Base-by-base conservation (phyloP, 768 basidiomycete species). In the Xanthoconium purpureum region DNA sequence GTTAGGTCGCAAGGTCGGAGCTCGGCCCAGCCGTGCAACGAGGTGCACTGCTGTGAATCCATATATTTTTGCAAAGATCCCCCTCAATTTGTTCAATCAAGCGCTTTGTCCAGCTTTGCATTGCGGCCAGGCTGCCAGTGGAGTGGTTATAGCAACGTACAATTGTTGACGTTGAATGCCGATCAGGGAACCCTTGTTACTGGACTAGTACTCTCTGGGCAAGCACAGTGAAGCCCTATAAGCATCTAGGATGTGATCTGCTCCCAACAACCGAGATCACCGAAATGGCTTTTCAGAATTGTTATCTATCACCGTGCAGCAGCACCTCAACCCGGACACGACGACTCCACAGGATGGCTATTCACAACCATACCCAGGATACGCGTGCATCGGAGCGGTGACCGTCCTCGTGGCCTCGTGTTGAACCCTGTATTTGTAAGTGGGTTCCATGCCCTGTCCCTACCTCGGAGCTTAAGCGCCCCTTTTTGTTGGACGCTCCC, bases 401-500 rank as follows among this genome's bases (percentile, higher is more conserved):
- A 45, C 17, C 32, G 35, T 60, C 63, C 56, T 66, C 54, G 33
- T 63, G 61, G 48, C 44, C 38, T 29, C 51, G 39, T 48, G 39
- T 32, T 38, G 36, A 52, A 66, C 63, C 66, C 65, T 67, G n/a
- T 43, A 66, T 66, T 56, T 45, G 54, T 61, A 52, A 52, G 54
- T 57, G 14, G 42, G 24, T 39, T 7, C 54, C 56, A 15, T 51
- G 47, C 51, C 58, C 64, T 58, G 58, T 61, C 61, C 42, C 52
- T 56, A 24, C 55, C 36, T 60, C 70, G 70, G 70, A 71, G 40
- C 70, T 71, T 73, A 63, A 50, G 65, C 70, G 71, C 70, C 71
- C 70, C 62, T 63, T 71, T 69, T 64, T 68, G 49, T 40, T 43
- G 37, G 47, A 24, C 47, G 40, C 50, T 58, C 56, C 44, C 58